A percentile compares a stretch with the other conserved stretches of the same genome.
Evolutionary conservation across 2,329 filamentous ascomycete genomes (phyloP).

Genomic region (Ophiostoma novo-ulmi): DNA sequence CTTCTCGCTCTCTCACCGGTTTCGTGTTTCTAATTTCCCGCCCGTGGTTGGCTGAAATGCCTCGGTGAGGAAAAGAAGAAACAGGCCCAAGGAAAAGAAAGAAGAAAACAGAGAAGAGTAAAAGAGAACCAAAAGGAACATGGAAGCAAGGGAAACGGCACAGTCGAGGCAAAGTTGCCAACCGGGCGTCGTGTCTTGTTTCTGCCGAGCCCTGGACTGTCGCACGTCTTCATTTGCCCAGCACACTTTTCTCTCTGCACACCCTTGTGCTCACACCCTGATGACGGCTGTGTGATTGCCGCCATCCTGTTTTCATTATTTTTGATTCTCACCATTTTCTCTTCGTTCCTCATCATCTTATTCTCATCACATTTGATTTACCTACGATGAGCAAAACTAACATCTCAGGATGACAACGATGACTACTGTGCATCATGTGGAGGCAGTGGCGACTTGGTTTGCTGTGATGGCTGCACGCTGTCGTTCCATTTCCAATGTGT

Average conservation of each 20-base stretch:
- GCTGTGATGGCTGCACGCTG: slow-evolving; percentile 86
- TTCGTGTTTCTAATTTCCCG: background rate
- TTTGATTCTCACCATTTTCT: slow-evolving; percentile 5
- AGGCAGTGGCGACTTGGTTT: slow-evolving; percentile 77
- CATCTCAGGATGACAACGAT: slow-evolving; percentile 65
- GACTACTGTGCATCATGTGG: slow-evolving; percentile 86
- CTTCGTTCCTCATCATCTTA: background rate
- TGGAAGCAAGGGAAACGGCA: slow-evolving; percentile 3
- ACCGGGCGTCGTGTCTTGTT: slow-evolving; percentile 15
- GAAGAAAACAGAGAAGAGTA: background rate
- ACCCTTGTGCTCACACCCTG: slow-evolving; percentile 11
- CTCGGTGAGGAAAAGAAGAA: background rate
- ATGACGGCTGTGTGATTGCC: slow-evolving; percentile 20
- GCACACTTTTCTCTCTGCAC: background rate
- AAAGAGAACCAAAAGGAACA: background rate
- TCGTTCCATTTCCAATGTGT: slow-evolving; percentile 89
- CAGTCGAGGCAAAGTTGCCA: background rate
- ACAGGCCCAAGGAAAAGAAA: background rate
- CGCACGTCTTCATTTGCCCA: background rate
- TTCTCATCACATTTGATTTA: background rate
- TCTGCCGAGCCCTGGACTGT: slow-evolving; percentile 17
- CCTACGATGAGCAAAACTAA: background rate
- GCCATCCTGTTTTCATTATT: background rate
- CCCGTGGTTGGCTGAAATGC: slow-evolving; percentile 20
- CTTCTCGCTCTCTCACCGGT: background rate